A percentile compares a stretch with the other conserved stretches of the same genome.
phyloP scores from a whole-genome alignment of 306 rosid genomes.

The Senna tora region DNA sequence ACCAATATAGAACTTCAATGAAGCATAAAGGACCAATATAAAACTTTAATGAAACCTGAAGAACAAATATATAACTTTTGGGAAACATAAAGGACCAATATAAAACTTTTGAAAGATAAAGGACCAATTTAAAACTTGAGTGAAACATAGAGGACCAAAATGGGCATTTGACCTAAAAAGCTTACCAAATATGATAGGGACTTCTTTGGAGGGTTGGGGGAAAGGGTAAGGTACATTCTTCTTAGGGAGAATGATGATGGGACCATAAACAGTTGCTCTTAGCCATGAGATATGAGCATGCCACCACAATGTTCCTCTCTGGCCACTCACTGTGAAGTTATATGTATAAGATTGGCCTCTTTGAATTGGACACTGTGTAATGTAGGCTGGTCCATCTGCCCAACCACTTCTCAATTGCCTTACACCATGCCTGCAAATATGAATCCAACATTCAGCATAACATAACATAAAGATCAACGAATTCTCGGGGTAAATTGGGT shows the following conservation, averaged over 20 bases:
- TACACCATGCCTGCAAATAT: constrained; percentile 48
- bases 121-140: too few relatives aligned
- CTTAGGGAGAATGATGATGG: constrained; percentile 56
- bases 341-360: constrained; percentile 49
- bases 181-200: constrained; percentile 52
- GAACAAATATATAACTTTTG: too few relatives aligned
- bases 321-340: constrained; percentile 54
- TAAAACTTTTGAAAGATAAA: too few relatives aligned
- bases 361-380: constrained; percentile 60
- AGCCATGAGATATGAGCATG: constrained; percentile 63
- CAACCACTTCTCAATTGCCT: constrained; percentile 56
- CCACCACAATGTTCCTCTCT: constrained; percentile 62
- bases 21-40: too few relatives aligned
- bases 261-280: constrained; percentile 52
- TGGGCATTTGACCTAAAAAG: too few relatives aligned
- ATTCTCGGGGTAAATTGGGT: too few relatives aligned
- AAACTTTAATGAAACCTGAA: too few relatives aligned
- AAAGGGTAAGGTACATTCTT: constrained; percentile 50
- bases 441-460: background rate
- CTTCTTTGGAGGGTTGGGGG: constrained; percentile 55
- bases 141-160: too few relatives aligned
- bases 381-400: constrained; percentile 65
- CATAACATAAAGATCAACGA: too few relatives aligned
- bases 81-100: too few relatives aligned
- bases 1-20: too few relatives aligned